Percentiles rank a stretch among this genome's conserved stretches.
Evolutionary conservation across 192 early-diverging fungal species (phyloP).

Genomic region (Rhizoclosmatium sp.): DNA sequence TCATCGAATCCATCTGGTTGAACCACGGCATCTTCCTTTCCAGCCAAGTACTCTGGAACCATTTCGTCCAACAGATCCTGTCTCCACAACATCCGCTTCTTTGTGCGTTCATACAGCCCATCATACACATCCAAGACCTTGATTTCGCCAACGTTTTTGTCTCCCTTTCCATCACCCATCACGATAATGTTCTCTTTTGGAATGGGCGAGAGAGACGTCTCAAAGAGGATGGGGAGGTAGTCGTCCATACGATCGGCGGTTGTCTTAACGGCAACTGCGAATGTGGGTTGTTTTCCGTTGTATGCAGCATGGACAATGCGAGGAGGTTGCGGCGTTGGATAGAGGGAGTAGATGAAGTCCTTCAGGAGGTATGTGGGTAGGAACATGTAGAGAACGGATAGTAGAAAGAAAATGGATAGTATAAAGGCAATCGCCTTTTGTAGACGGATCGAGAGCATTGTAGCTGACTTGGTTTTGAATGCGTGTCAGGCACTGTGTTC

Average conservation of each 20-base stretch:
- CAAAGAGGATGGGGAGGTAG: not conserved
- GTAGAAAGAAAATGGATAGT: too few species aligned
- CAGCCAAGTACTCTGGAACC: not conserved
- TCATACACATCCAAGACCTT: conserved; percentile 57
- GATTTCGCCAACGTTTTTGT: not conserved
- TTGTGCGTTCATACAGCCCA: conserved; percentile 40
- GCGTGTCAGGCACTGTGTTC: too few species aligned
- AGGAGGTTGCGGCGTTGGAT: too few species aligned
- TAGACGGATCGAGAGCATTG: too few species aligned
- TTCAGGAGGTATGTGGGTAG: too few species aligned
- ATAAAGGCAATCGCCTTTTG: too few species aligned
- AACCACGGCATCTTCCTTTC: not conserved
- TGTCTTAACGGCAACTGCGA: not conserved
- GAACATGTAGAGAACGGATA: too few species aligned
- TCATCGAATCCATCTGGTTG: not conserved
- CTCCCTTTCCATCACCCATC: not conserved
- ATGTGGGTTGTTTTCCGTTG: not conserved
- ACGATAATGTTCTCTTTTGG: not conserved
- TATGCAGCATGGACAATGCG: too few species aligned
- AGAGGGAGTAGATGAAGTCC: too few species aligned
- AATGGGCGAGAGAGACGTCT: not conserved
- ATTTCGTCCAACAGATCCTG: not conserved
- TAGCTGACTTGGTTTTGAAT: too few species aligned
- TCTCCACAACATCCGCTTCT: not conserved
- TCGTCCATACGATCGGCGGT: not conserved